Percentiles rank a stretch among this genome's conserved stretches.
Evolutionary conservation across 176 grass and related monocot genomes (phyloP).

Genomic region (Lolium multiflorum): DNA sequence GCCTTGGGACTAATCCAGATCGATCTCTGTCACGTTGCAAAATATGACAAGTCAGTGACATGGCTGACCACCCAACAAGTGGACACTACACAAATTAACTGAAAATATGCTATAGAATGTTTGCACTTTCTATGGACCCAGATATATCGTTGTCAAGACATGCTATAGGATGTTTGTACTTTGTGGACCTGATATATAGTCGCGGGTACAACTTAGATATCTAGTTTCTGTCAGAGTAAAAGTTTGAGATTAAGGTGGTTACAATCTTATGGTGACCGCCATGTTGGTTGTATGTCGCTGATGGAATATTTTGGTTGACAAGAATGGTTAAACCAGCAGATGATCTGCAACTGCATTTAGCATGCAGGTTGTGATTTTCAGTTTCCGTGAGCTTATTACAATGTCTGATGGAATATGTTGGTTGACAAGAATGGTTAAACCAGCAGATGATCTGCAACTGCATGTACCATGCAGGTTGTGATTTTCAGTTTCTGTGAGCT

Average conservation of each 20-base stretch:
- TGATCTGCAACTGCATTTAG: too few relatives aligned
- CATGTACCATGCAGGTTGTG: background rate
- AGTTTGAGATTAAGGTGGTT: background rate
- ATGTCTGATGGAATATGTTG: background rate
- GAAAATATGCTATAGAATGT: background rate
- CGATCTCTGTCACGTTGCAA: too few relatives aligned
- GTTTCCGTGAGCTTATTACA: too few relatives aligned
- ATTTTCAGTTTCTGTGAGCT: background rate
- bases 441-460: background rate
- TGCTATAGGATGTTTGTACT: too few relatives aligned
- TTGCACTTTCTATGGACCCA: slow-evolving; percentile 14
- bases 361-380: too few relatives aligned
- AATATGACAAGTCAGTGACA: background rate
- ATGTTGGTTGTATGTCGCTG: too few relatives aligned
- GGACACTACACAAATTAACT: background rate
- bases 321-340: too few relatives aligned
- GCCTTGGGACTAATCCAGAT: slow-evolving; percentile 19
- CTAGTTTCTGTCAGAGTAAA: background rate
- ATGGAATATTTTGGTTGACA: too few relatives aligned
- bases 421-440: background rate
- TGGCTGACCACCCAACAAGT: slow-evolving; percentile 5
- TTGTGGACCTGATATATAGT: too few relatives aligned
- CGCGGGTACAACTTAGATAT: background rate
- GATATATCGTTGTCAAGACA: too few relatives aligned
- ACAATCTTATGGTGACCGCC: background rate